Percentiles rank a stretch among this genome's conserved stretches.
These are phyloP conservation scores for Polytrichum formosum DNA, from an alignment of 225 moss, liverwort and hornwort genomes.

Conservation along the genomic window DNA sequence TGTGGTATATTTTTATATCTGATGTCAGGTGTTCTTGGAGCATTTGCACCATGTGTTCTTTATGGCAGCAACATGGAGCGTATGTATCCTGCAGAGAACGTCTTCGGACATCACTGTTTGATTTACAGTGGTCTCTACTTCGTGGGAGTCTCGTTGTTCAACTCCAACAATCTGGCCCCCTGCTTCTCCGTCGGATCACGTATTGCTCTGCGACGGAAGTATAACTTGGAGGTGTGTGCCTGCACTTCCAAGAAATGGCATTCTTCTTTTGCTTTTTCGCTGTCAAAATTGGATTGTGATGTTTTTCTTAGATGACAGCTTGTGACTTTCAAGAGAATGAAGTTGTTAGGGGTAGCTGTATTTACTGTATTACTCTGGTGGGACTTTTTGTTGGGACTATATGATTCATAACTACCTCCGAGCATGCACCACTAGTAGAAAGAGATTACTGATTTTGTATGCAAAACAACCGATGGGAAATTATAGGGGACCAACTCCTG, in stretches of 20 bases:
- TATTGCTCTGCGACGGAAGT: slow-evolving; percentile 65
- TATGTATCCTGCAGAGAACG: slow-evolving; percentile 51
- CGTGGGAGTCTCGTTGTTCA: slow-evolving; percentile 52
- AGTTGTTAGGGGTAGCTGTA: not conserved
- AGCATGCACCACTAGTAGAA: no score
- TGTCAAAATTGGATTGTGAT: not conserved
- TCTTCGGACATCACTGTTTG: slow-evolving; percentile 71
- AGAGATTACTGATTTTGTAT: no score
- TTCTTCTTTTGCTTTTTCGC: not conserved
- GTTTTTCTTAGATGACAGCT: not conserved
- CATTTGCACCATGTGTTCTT: slow-evolving; percentile 76
- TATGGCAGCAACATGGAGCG: slow-evolving; percentile 88
- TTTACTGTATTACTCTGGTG: not conserved
- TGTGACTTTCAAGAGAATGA: not conserved
- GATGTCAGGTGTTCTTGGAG: slow-evolving; percentile 75
- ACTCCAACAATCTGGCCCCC: slow-evolving; percentile 59
- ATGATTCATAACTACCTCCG: slow-evolving; percentile 1
- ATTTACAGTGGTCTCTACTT: slow-evolving; percentile 68
- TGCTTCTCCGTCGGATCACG: slow-evolving; percentile 74
- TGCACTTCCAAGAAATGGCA: no score
- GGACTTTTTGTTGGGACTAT: not conserved
- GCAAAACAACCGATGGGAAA: no score
- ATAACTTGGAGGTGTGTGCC: slow-evolving; percentile 64
- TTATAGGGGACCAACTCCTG: no score
- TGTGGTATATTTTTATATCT: not conserved